phyloP scores from a whole-genome alignment of 2,329 filamentous ascomycete genomes.

The Tothia fuscella region DNA sequence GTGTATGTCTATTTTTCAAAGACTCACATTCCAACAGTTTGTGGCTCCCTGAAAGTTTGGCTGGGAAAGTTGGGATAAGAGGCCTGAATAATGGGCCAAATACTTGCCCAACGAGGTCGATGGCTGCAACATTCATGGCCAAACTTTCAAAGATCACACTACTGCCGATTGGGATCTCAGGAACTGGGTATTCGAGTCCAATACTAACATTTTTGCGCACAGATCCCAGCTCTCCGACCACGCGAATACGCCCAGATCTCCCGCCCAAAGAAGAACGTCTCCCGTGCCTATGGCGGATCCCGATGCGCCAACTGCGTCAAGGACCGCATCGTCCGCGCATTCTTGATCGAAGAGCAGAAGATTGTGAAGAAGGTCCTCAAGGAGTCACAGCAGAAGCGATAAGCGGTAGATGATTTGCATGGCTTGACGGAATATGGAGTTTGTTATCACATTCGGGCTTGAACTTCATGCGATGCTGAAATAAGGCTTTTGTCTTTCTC shows the following conservation, averaged over 20 bases:
- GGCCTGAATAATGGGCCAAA: too few relatives aligned
- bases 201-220: conserved; percentile 13
- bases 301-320: conserved; percentile 98
- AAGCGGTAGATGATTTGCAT: conserved; percentile 8
- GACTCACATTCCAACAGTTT: too few relatives aligned
- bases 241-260: conserved; percentile 96
- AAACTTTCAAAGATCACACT: not conserved
- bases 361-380: conserved; percentile 99
- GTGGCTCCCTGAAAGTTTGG: too few relatives aligned
- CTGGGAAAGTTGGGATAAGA: too few relatives aligned
- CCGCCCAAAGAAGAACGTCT: conserved; percentile 98
- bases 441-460: too few relatives aligned
- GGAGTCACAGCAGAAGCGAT: conserved; percentile 45
- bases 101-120: too few relatives aligned
- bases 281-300: conserved; percentile 94
- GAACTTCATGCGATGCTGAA: too few relatives aligned
- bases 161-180: not conserved
- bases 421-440: too few relatives aligned
- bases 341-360: conserved; percentile 99
- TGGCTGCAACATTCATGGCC: too few relatives aligned
- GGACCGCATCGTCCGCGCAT: conserved; percentile 93
- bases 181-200: not conserved
- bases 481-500: too few relatives aligned
- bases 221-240: conserved; percentile 94
- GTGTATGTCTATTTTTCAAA: too few relatives aligned